Evolutionary conservation across 1,284 basidiomycete species (phyloP).

Genomic region (Dichomitus squalens): DNA sequence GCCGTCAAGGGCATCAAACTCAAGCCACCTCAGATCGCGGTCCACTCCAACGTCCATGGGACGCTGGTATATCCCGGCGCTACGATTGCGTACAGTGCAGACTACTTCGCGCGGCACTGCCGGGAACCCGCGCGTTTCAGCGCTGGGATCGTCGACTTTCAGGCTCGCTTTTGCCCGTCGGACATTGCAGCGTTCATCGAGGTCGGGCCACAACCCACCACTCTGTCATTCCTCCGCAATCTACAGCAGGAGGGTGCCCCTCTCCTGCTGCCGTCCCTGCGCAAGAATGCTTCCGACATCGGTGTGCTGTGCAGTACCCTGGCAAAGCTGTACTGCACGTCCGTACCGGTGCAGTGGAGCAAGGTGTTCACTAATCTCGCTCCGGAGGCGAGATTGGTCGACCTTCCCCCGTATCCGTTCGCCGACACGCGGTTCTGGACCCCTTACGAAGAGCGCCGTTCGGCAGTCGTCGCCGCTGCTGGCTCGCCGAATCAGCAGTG

Average conservation of each 20-base stretch:
- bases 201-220: slow-evolving; percentile 61
- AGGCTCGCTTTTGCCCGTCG: slow-evolving; percentile 31
- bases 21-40: slow-evolving; percentile 51
- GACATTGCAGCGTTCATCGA: slow-evolving; percentile 59
- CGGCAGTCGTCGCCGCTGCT: neutral
- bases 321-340: slow-evolving; percentile 49
- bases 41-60: slow-evolving; percentile 63
- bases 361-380: slow-evolving; percentile 51
- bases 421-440: slow-evolving; percentile 59
- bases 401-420: slow-evolving; percentile 68
- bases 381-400: slow-evolving; percentile 40
- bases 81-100: slow-evolving; percentile 44
- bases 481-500: neutral
- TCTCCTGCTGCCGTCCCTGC: slow-evolving; percentile 50
- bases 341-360: slow-evolving; percentile 52
- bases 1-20: slow-evolving; percentile 42
- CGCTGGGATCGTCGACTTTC: slow-evolving; percentile 46
- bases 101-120: slow-evolving; percentile 64
- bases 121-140: slow-evolving; percentile 61
- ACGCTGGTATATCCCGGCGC: slow-evolving; percentile 55
- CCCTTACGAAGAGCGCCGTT: slow-evolving; percentile 40
- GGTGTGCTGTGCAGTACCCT: slow-evolving; percentile 47
- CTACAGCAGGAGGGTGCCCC: slow-evolving; percentile 22
- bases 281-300: slow-evolving; percentile 48
- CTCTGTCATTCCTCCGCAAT: slow-evolving; percentile 52